Evolutionary conservation across 2,329 filamentous ascomycete species (phyloP), one percentile per base, ranked within the genome.

Genomic region (Cladosporium austrohemisphaericum): DNA sequence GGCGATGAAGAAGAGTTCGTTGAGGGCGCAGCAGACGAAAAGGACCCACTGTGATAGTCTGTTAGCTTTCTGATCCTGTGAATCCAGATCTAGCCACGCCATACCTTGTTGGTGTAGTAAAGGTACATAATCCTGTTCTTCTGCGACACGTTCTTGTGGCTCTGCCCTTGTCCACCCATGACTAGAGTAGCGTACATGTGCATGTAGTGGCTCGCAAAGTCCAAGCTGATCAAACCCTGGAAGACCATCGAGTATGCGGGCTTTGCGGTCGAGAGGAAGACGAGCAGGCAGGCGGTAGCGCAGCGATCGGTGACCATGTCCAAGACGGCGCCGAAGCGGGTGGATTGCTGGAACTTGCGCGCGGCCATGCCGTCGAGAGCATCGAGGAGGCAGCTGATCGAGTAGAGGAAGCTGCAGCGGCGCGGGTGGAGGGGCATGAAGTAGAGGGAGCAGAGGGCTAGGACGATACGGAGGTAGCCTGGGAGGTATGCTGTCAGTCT

Each of bases 221-320:
- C 93, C 61, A 98, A 74, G 49, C 86, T 86, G 69, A 98, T 95
- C 64, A 98, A 74, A 36, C 85, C 82, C 75, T 98, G 93, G 78
- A 98, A 98, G 52, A 97, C 65, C 59, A 97, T 90, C 57, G 88
- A 84, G 85, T 89, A 97, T 50, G 91, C 82, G 4, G 93, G 93
- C 73, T 95, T 98, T 16, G 93, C 93, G 11, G 89, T 94, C 32
- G 88, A 89, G 55, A 98, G 74, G 75, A 97, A 98, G 43, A 97
- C 91, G 41, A 98, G 81, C 60, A 98, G 74, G 70, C 93, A 98
- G 2, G 92, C 84, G 3, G 93, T 98, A 23, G 92, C 97, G 76
- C 93, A 97, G 53, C 93, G 86, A 71, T 98, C 93, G 14, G 93
- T 98, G 54, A 98, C 92, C 93, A 98, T 98, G 74, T 98, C 93